phyloP scores from a whole-genome alignment of 352 stramenopile genomes.

The Globisporangium mamillatum region DNA sequence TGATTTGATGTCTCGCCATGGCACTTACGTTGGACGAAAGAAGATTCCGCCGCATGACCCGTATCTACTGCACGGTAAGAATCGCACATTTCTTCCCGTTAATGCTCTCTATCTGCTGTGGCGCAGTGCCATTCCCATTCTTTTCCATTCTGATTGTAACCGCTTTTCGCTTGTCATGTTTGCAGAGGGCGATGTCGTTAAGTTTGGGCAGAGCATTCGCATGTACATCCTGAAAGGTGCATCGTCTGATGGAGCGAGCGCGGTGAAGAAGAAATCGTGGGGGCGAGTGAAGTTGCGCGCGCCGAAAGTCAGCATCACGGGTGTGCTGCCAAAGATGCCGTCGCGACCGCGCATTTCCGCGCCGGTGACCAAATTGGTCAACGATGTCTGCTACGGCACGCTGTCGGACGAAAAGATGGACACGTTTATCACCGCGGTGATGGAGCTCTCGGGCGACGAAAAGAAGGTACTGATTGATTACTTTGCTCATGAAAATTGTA shows the following conservation, averaged over 20 bases:
- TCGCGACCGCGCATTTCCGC: constrained; percentile 57
- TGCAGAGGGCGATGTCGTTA: constrained; percentile 79
- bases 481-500: background rate
- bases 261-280: constrained; percentile 81
- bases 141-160: background rate
- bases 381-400: constrained; percentile 78
- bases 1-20: constrained; percentile 87
- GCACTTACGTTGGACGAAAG: constrained; percentile 78
- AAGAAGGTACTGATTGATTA: constrained; percentile 38
- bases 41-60: constrained; percentile 86
- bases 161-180: background rate
- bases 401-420: constrained; percentile 73
- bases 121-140: background rate
- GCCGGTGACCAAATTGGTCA: constrained; percentile 73
- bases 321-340: constrained; percentile 64
- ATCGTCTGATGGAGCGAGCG: constrained; percentile 54
- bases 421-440: constrained; percentile 58
- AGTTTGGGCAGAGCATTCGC: constrained; percentile 86
- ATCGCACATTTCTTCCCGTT: background rate
- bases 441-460: constrained; percentile 70
- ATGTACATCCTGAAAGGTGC: constrained; percentile 82
- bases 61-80: constrained; percentile 72
- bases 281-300: constrained; percentile 69
- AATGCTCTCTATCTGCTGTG: background rate
- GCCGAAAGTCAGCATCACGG: constrained; percentile 67